These are phyloP conservation scores for Hymenoscyphus occultus DNA, from an alignment of 2,329 filamentous ascomycete species.

Conservation along the genomic window DNA sequence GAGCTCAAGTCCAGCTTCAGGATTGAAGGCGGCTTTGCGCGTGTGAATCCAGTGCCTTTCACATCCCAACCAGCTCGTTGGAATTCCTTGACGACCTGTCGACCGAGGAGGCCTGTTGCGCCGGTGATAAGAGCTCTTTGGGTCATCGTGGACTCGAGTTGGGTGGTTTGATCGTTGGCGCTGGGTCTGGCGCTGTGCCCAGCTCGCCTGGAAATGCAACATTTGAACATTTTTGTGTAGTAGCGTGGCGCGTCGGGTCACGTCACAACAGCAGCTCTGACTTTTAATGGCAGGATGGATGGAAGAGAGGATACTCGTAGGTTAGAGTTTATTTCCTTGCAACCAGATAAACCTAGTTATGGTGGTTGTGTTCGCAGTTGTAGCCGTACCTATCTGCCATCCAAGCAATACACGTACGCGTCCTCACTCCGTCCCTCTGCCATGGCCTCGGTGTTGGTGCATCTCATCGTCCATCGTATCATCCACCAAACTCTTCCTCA, in stretches of 20 bases:
- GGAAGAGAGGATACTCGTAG: too few species aligned
- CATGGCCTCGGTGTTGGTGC: not conserved
- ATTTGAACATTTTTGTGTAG: not conserved
- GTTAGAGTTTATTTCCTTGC: not conserved
- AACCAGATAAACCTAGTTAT: not conserved
- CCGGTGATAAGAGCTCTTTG: constrained; percentile 73
- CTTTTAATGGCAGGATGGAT: not conserved
- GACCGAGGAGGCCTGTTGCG: constrained; percentile 78
- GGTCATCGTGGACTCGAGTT: constrained; percentile 27
- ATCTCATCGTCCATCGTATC: not conserved
- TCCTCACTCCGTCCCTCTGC: too few species aligned
- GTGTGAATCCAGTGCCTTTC: constrained; percentile 70
- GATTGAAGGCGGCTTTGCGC: constrained; percentile 67
- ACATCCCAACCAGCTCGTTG: constrained; percentile 63
- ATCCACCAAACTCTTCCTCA: constrained; percentile 46
- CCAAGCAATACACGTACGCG: too few species aligned
- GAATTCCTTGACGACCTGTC: constrained; percentile 73
- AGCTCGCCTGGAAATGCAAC: not conserved
- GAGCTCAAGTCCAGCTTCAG: constrained; percentile 42
- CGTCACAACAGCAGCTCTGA: not conserved
- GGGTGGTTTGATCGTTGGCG: constrained; percentile 5
- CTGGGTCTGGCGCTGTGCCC: not conserved
- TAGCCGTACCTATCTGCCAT: too few species aligned
- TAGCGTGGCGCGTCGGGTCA: not conserved
- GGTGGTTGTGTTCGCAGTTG: too few species aligned